Evolutionary conservation across 2,329 filamentous ascomycete species (phyloP), one percentile per base, ranked within the genome.

Genomic region (Cladosporium sp.): DNA sequence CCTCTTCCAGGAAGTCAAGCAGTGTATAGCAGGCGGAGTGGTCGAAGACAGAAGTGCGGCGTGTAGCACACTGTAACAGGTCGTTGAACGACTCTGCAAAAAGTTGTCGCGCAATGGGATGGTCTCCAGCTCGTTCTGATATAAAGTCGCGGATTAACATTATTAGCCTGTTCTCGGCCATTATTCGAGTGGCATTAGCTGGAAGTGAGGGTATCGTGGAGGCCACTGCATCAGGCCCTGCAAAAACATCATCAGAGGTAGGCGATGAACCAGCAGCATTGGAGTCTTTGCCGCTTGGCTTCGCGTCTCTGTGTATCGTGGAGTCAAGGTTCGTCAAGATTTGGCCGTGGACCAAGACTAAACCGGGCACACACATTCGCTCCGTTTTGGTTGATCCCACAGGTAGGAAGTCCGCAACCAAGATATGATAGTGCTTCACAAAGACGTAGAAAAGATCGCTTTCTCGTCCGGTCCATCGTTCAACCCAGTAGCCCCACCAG

Each of bases 371-470:
- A 43, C 86, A 78, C 51, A 84, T 71, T 52, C 78, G 77, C 55
- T 83, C 78, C n/a, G 70, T 68, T 49, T 75, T 73, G 42, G 77
- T 74, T 7, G 78, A 70, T 27, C 76, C 74, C 7, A 58, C 52
- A 1, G 65, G 73, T 7, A 74, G 62, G 57, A 72, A 78, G 53
- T 93, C 88, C 36, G 88, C 82, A 3, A 85, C 78, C 3, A 96
- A 75, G 17, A 92, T 79, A 66, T 92, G 87, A 61, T 87, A 95
- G 65, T 93, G 85, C 69, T 95, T 96, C 71, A 84, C 82, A 63
- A 96, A 96, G 39, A 95, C 86, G 70, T 92, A 96, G 65, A 96
- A 89, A 29, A 96, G 74, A 63, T 96, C 91, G 3, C 87, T 95
- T 60, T 96, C 90, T 2, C 84, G 82, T 12, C 91, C 91, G 54